A percentile compares a stretch with the other conserved stretches of the same genome.
phyloP scores from a whole-genome alignment of 257 asterid species.

The Agastache rugosa region DNA sequence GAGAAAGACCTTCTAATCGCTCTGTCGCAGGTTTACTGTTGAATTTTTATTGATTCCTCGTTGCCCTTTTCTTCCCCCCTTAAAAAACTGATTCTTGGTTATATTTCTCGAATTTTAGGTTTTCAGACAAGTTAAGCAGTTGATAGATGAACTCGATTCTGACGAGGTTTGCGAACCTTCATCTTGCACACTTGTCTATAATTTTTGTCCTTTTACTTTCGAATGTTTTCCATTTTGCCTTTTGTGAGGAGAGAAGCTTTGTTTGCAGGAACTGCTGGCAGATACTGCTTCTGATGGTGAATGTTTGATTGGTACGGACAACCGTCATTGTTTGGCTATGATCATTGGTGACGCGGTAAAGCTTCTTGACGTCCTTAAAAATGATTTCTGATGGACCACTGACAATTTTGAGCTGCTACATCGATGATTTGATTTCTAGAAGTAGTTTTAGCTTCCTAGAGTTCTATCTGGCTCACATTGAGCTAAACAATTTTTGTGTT shows the following conservation, averaged over 20 bases:
- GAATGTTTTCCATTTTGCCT: not conserved
- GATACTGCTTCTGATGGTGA: conserved; percentile 37
- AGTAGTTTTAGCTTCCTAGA: conserved; percentile 7
- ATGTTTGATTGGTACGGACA: conserved; percentile 35
- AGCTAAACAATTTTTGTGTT: not conserved
- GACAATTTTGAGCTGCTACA: not conserved
- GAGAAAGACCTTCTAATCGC: conserved; percentile 62
- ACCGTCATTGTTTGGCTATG: conserved; percentile 53
- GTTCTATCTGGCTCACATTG: not conserved
- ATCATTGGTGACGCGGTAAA: conserved; percentile 62
- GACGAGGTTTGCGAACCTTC: conserved; percentile 53
- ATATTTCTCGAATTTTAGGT: conserved; percentile 47
- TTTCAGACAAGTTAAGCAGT: conserved; percentile 59
- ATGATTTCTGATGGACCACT: not conserved
- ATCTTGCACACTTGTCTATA: not conserved
- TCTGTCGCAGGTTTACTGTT: conserved; percentile 64
- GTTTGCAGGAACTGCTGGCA: conserved; percentile 48
- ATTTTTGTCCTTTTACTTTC: not conserved
- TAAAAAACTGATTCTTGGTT: not conserved
- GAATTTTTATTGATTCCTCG: not conserved
- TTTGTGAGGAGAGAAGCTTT: conserved; percentile 23
- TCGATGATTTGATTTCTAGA: not conserved
- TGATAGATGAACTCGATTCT: conserved; percentile 56
- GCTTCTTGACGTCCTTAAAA: conserved; percentile 25
- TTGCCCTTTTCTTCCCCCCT: not conserved